Evolutionary conservation across 495 filamentous ascomycete genomes (phyloP), one percentile per base, ranked within the genome.

Genomic region (Aspergillus nidulans): DNA sequence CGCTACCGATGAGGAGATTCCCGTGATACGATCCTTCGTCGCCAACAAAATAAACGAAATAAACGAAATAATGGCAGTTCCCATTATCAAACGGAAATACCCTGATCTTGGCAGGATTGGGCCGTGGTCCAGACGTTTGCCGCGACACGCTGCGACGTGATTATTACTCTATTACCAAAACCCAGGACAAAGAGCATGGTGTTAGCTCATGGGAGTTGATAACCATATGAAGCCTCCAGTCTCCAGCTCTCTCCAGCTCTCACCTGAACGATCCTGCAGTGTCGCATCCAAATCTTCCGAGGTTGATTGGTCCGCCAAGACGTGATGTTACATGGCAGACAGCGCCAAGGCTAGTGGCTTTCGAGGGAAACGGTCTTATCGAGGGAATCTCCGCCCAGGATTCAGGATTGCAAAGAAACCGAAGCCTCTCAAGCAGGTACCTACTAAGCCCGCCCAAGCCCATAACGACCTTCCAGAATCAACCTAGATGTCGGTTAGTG

Each of bases 381-480:
- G 25, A 26, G 12, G 43, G n/a, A n/a, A n/a, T n/a, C 26, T 34
- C 30, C 30, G 9, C 30, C 26, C n/a, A n/a, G n/a, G n/a, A 28
- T 12, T 34, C 30, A 6, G 15, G 30, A 6, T 6, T 34, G 9
- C 30, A 34, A n/a, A 34, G 20, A 32, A 15, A 24, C 16, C 19
- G 32, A 49, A 49, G 47, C 32, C 47, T 49, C 25, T 21, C 20
- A n/a, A 20, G 47, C 46, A 49, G 46, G 44, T 47, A 47, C 30
- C 26, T 12, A 34, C 30, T 12, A 34, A 34, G 30, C 9, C 36
- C n/a, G 1, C 8, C 45, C 45, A 49, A 36, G 28, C 21, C 45
- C 16, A 21, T 23, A 49, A 34, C 36, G 47, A 49, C 47, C 47
- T 49, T 49, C 47, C 47, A 49, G 47, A 49, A 49, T 39, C 30